Evolutionary conservation across 768 basidiomycete species (phyloP).

Genomic region (Kwoniella europaea): DNA sequence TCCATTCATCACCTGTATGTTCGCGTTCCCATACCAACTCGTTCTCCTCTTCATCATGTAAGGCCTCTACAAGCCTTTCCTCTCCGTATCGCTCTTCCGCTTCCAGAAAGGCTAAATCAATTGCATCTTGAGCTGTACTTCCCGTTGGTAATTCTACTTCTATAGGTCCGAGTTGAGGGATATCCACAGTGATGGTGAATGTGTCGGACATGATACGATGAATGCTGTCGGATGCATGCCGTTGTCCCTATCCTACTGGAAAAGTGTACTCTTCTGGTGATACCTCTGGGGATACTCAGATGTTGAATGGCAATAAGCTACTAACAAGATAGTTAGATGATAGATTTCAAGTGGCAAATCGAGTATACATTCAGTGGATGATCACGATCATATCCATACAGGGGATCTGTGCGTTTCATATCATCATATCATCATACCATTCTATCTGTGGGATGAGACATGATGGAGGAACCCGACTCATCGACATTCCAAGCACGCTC

Average conservation of each 20-base stretch:
- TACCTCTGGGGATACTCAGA: too few relatives aligned
- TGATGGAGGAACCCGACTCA: too few relatives aligned
- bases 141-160: not conserved
- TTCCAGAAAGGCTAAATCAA: constrained; percentile 12
- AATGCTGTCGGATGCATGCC: not conserved
- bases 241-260: not conserved
- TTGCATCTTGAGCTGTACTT: constrained; percentile 16
- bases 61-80: not conserved
- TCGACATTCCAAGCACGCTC: too few relatives aligned
- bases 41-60: not conserved
- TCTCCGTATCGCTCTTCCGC: constrained; percentile 9
- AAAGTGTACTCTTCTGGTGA: too few relatives aligned
- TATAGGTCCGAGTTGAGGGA: constrained; percentile 5
- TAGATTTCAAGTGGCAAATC: too few relatives aligned
- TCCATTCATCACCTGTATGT: constrained; percentile 25
- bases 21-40: constrained; percentile 5
- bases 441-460: too few relatives aligned
- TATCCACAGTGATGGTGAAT: constrained; percentile 8
- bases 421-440: too few relatives aligned
- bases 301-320: too few relatives aligned
- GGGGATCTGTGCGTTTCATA: too few relatives aligned
- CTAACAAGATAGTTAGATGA: too few relatives aligned
- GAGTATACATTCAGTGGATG: too few relatives aligned
- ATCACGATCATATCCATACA: too few relatives aligned
- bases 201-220: constrained; percentile 1